Percentiles rank a stretch among this genome's conserved stretches.
Conservation (phyloP, 306 rosid genomes). For the Cajanus cajan region DNA sequence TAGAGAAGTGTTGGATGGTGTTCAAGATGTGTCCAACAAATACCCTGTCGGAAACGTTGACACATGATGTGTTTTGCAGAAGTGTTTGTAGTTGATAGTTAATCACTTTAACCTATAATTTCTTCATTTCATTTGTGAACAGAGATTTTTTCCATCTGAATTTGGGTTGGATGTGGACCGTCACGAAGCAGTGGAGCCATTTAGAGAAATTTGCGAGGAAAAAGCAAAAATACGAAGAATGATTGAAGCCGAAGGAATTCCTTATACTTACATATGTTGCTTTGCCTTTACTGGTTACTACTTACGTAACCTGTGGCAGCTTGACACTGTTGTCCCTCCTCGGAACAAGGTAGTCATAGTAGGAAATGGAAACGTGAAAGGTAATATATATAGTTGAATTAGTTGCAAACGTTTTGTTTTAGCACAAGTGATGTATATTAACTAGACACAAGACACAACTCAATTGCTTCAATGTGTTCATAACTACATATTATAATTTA, state of each 20-base stretch:
- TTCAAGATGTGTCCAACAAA: no score
- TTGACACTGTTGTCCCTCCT: constrained; percentile 34
- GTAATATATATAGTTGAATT: not conserved
- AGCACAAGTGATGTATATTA: not conserved
- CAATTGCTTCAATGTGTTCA: not conserved
- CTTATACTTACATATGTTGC: constrained; percentile 41
- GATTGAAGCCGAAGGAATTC: constrained; percentile 41
- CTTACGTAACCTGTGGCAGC: constrained; percentile 33
- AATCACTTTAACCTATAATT: no score
- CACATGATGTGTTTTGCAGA: no score
- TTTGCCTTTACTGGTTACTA: constrained; percentile 38
- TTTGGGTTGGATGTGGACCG: constrained; percentile 49
- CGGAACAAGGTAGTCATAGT: constrained; percentile 38
- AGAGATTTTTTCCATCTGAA: constrained; percentile 51
- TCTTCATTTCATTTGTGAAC: not conserved
- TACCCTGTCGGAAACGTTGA: no score
- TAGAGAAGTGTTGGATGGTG: no score
- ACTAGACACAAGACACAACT: not conserved
- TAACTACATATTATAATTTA: no score
- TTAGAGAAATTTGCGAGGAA: constrained; percentile 13
- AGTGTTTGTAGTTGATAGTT: no score
- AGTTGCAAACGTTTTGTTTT: not conserved
- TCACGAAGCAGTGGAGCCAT: constrained; percentile 30
- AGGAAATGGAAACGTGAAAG: constrained; percentile 55
- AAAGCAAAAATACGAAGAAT: constrained; percentile 35